phyloP scores from a whole-genome alignment of 78 protist species.

The Tieghemostelium lacteum region DNA sequence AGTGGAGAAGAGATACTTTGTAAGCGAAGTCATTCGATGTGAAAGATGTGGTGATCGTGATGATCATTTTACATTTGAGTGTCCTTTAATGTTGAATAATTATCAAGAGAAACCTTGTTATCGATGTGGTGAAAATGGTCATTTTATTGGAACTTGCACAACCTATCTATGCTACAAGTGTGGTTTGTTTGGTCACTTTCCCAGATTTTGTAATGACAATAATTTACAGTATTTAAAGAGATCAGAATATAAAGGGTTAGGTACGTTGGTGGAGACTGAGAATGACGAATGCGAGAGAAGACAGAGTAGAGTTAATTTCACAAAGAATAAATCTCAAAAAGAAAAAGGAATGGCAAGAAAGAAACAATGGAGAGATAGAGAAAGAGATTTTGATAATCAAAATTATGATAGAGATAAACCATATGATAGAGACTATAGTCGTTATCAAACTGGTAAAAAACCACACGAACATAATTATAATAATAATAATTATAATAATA shows the following conservation, averaged over 20 bases:
- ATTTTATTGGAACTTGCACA: conserved; percentile 23
- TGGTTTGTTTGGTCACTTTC: conserved; percentile 74
- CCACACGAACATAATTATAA: not conserved
- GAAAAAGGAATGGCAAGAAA: not conserved
- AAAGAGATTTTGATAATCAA: not conserved
- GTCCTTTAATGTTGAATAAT: conserved; percentile 16
- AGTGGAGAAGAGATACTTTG: conserved; percentile 29
- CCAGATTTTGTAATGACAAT: conserved; percentile 39
- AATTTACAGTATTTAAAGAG: not conserved
- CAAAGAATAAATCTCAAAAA: not conserved
- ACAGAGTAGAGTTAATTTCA: not conserved
- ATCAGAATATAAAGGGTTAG: not conserved
- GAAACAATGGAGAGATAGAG: not conserved
- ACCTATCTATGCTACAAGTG: conserved; percentile 53
- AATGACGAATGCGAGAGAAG: conserved; percentile 1
- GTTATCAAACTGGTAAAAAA: not conserved
- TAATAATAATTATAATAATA: conserved; percentile 3
- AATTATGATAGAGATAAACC: not conserved
- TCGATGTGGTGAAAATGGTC: conserved; percentile 76
- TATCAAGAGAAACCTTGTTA: conserved; percentile 44
- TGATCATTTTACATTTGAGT: conserved; percentile 52
- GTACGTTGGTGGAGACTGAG: not conserved
- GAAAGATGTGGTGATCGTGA: conserved; percentile 46
- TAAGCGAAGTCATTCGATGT: conserved; percentile 38
- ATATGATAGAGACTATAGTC: not conserved